Evolutionary conservation across 768 basidiomycete species (phyloP).

Genomic region (Panaeolus papilionaceus): DNA sequence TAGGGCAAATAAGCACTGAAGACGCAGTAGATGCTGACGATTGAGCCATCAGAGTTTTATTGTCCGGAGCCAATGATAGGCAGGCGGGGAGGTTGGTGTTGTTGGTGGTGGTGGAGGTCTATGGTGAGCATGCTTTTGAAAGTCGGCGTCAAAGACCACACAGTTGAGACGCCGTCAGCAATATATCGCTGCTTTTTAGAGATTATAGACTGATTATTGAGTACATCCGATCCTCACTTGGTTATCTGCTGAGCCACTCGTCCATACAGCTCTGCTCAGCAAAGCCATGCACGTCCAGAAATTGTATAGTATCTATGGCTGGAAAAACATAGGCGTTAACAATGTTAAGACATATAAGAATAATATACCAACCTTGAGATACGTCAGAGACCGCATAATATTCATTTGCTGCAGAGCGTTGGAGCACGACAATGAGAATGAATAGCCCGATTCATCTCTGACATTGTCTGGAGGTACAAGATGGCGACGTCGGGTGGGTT

Average conservation of each 20-base stretch:
- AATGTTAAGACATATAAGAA: neutral
- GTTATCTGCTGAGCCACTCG: neutral
- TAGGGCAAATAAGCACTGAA: neutral
- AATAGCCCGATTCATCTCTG: neutral
- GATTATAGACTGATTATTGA: neutral
- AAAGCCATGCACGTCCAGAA: neutral
- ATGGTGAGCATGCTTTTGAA: neutral
- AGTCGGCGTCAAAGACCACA: neutral
- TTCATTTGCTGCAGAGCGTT: neutral
- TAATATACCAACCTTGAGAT: neutral
- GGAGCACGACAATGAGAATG: neutral
- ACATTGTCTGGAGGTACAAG: neutral
- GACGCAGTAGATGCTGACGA: neutral
- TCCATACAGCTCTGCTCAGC: neutral
- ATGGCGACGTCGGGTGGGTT: neutral
- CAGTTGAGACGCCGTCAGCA: neutral
- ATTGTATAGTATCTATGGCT: neutral
- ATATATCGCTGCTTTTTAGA: neutral
- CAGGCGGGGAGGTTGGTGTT: neutral
- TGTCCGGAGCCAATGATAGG: neutral
- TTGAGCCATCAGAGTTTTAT: neutral
- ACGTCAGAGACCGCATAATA: too few species aligned
- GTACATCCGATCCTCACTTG: neutral
- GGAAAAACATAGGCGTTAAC: neutral
- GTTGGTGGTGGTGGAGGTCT: neutral